A percentile compares a stretch with the other conserved stretches of the same genome.
These are phyloP conservation scores for Neurospora sp. DNA, from an alignment of 495 filamentous ascomycete species.

Conservation along the genomic window DNA sequence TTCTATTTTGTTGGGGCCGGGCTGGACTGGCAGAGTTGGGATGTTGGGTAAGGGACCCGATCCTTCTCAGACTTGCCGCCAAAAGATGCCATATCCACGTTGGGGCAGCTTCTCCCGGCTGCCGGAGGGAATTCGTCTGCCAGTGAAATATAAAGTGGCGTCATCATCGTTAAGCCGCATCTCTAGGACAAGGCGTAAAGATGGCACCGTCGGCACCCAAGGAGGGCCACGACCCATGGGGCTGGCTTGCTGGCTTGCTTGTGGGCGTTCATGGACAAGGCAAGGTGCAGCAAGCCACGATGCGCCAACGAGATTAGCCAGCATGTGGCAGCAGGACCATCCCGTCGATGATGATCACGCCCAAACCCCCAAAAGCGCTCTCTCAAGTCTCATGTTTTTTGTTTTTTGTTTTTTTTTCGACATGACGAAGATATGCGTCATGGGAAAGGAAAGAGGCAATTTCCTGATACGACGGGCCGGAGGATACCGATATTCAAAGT, in stretches of 20 bases:
- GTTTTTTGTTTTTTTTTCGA: background rate
- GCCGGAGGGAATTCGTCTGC: background rate
- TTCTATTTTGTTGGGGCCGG: background rate
- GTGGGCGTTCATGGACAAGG: background rate
- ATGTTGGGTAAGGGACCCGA: background rate
- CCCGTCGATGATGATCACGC: background rate
- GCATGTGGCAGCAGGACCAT: slow-evolving; percentile 4
- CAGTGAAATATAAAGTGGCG: background rate
- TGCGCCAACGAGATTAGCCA: slow-evolving; percentile 1
- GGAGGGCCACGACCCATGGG: background rate
- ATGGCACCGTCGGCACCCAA: background rate
- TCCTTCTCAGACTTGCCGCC: background rate
- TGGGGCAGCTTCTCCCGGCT: background rate
- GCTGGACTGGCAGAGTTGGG: background rate
- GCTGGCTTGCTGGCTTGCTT: background rate
- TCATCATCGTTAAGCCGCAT: background rate
- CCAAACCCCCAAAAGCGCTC: background rate
- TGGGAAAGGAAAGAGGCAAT: slow-evolving; percentile 3
- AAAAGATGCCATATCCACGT: background rate
- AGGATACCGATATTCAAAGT: slow-evolving; percentile 16
- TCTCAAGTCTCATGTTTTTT: background rate
- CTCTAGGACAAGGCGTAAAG: background rate
- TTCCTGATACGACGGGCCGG: slow-evolving; percentile 18
- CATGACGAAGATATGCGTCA: background rate
- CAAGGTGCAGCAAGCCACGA: slow-evolving; percentile 1